phyloP scores from a whole-genome alignment of 192 early-diverging fungal species.

The Podila epicladia region DNA sequence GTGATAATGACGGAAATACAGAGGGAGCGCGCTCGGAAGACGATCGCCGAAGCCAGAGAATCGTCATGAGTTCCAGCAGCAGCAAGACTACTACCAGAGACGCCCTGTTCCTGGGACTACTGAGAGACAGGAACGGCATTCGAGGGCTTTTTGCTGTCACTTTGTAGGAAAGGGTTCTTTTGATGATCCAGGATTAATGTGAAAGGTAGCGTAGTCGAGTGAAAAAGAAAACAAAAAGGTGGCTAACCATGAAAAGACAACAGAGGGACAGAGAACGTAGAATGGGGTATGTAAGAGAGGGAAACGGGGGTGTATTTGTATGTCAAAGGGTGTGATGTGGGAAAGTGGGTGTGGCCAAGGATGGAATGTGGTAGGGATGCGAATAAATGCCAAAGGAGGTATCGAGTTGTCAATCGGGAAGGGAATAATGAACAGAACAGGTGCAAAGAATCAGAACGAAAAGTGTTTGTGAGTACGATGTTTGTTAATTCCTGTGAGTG shows the following conservation, averaged over 20 bases:
- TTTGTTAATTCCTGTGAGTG: too few relatives aligned
- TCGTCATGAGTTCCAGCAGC: constrained; percentile 27
- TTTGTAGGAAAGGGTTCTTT: background rate
- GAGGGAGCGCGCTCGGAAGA: background rate
- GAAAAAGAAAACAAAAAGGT: background rate
- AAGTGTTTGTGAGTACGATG: too few relatives aligned
- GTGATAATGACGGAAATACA: background rate
- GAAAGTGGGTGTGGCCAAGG: constrained; percentile 12
- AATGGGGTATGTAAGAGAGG: background rate
- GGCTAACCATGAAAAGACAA: background rate
- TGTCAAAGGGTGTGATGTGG: background rate
- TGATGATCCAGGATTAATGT: background rate
- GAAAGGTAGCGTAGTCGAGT: background rate
- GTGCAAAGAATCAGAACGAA: too few relatives aligned
- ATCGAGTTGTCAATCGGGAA: background rate
- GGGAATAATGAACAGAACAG: too few relatives aligned
- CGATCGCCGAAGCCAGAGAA: constrained; percentile 24
- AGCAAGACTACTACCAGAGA: constrained; percentile 13
- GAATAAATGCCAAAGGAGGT: constrained; percentile 23
- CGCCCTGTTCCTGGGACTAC: constrained; percentile 23
- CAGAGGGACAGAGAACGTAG: background rate
- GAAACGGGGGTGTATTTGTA: background rate
- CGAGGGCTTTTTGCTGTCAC: background rate
- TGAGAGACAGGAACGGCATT: constrained; percentile 36
- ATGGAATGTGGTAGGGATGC: constrained; percentile 45